Percentiles rank a stretch among this genome's conserved stretches.
Evolutionary conservation across 768 basidiomycete species (phyloP).

Genomic region (Russula earlei): DNA sequence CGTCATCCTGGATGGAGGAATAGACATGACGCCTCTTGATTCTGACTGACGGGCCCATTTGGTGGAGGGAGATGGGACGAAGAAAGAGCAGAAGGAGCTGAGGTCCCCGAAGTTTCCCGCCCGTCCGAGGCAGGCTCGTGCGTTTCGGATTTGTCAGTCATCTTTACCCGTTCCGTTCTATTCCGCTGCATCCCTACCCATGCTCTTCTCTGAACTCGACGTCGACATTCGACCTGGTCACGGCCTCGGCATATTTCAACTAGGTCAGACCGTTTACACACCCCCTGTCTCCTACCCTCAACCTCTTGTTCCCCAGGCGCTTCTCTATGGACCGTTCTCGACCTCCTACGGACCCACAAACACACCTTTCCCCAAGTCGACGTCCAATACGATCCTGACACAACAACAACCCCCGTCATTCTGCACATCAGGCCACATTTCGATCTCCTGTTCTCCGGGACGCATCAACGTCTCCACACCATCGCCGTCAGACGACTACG

Average conservation of each 20-base stretch:
- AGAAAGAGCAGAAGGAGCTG: background rate
- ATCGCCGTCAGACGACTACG: constrained; percentile 63
- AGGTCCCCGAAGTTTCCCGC: background rate
- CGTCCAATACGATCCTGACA: constrained; percentile 71
- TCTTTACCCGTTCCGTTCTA: too few species aligned
- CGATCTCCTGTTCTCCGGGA: constrained; percentile 76
- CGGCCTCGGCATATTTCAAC: constrained; percentile 70
- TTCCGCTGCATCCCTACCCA: background rate
- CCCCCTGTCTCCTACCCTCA: background rate
- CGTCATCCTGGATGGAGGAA: constrained; percentile 10
- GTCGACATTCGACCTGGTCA: constrained; percentile 67
- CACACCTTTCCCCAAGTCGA: constrained; percentile 74
- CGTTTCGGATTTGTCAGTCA: too few species aligned
- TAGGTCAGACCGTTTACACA: constrained; percentile 32
- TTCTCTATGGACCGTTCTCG: constrained; percentile 71
- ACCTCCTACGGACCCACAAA: constrained; percentile 53
- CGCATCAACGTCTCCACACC: constrained; percentile 69
- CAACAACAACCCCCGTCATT: constrained; percentile 64
- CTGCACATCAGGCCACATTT: constrained; percentile 74
- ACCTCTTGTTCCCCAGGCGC: constrained; percentile 40
- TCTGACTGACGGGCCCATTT: constrained; percentile 15
- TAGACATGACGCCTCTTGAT: constrained; percentile 11
- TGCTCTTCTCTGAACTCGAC: constrained; percentile 58
- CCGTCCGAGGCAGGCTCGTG: too few species aligned
- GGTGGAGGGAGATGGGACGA: background rate